Conservation (phyloP, 768 basidiomycete species). For the Tulasnella sp. region DNA sequence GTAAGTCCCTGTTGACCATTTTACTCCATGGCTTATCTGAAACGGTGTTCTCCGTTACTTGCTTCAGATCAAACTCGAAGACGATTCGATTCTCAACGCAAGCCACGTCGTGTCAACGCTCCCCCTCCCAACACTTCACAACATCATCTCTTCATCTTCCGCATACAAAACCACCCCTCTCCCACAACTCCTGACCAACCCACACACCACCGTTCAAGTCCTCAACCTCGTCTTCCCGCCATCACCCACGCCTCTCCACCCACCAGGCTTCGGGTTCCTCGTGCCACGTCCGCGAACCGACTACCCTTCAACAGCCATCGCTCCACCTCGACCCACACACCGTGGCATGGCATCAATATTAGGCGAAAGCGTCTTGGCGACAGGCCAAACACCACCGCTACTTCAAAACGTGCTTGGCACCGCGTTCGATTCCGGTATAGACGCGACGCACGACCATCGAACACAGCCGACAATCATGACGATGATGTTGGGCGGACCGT, state of each 20-base stretch:
- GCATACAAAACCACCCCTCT: slow-evolving; percentile 37
- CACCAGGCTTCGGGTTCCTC: slow-evolving; percentile 90
- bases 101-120: slow-evolving; percentile 75
- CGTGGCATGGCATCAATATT: slow-evolving; percentile 3
- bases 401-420: slow-evolving; percentile 92
- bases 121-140: slow-evolving; percentile 54
- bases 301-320: slow-evolving; percentile 39
- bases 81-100: slow-evolving; percentile 27
- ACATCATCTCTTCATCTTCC: slow-evolving; percentile 43
- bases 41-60: background rate
- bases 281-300: slow-evolving; percentile 68
- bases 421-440: slow-evolving; percentile 46
- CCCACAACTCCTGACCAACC: slow-evolving; percentile 67
- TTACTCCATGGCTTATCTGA: background rate
- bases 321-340: background rate
- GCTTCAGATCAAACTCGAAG: slow-evolving; percentile 1
- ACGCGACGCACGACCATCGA: slow-evolving; percentile 33
- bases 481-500: slow-evolving; percentile 86
- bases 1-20: background rate
- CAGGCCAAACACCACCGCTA: slow-evolving; percentile 46
- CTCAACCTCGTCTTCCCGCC: slow-evolving; percentile 79
- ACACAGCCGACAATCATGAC: slow-evolving; percentile 68
- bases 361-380: slow-evolving; percentile 32
- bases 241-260: slow-evolving; percentile 55
- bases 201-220: slow-evolving; percentile 77